Conservation (phyloP, 441 rosid genomes). For the Rhodomyrtus psidioides region DNA sequence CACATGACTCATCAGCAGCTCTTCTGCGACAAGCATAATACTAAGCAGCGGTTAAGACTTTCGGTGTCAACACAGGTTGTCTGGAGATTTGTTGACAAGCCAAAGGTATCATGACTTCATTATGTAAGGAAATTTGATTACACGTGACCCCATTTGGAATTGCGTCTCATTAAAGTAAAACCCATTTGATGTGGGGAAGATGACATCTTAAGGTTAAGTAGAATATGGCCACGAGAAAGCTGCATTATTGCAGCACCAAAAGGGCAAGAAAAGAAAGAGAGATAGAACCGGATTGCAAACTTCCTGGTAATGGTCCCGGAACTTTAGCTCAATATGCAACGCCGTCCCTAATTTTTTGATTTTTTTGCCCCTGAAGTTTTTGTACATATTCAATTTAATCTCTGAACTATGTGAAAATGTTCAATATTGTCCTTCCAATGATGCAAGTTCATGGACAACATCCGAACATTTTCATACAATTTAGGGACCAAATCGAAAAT, state of each 20-base stretch:
- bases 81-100: background rate
- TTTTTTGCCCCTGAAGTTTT: too few relatives aligned
- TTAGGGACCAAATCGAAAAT: too few relatives aligned
- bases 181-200: background rate
- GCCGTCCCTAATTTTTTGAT: too few relatives aligned
- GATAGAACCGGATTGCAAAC: background rate
- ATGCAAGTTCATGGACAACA: too few relatives aligned
- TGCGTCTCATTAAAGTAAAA: background rate
- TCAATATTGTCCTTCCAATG: too few relatives aligned
- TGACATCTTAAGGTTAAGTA: background rate
- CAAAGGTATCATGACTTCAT: background rate
- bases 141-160: background rate
- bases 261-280: background rate
- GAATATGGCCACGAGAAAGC: background rate
- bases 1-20: background rate
- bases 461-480: too few relatives aligned
- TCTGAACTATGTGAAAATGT: too few relatives aligned
- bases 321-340: too few relatives aligned
- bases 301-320: background rate
- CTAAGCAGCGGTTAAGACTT: background rate
- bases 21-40: background rate
- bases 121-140: background rate
- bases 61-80: background rate
- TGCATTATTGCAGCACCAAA: background rate
- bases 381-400: too few relatives aligned